Conservation (phyloP, 805 yeast genomes). For the Debaryomyces prosopidis region DNA sequence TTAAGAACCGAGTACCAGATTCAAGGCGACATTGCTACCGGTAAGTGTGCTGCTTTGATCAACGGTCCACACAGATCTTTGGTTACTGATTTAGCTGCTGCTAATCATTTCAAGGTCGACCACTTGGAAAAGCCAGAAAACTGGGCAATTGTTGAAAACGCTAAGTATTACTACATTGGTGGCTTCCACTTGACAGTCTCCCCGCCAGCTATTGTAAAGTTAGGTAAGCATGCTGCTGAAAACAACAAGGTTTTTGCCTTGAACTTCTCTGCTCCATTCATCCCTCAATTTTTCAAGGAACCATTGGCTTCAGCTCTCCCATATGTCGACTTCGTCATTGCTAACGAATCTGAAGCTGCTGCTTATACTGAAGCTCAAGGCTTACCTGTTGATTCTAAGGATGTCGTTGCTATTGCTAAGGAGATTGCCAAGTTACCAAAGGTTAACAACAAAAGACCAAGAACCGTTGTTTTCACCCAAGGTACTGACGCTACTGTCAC, state of each 20-base stretch:
- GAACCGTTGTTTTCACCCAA: slow-evolving; percentile 93
- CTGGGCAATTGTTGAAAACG: slow-evolving; percentile 83
- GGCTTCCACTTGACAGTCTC: slow-evolving; percentile 99
- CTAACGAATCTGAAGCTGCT: slow-evolving; percentile 96
- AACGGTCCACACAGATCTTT: slow-evolving; percentile 86
- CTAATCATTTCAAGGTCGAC: slow-evolving; percentile 89
- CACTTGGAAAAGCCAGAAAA: slow-evolving; percentile 88
- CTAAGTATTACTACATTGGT: slow-evolving; percentile 86
- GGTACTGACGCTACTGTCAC: slow-evolving; percentile 89
- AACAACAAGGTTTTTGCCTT: slow-evolving; percentile 74
- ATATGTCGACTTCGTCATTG: slow-evolving; percentile 87
- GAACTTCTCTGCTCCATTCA: slow-evolving; percentile 96
- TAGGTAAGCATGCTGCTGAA: slow-evolving; percentile 91
- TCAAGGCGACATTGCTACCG: slow-evolving; percentile 77
- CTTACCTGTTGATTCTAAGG: slow-evolving; percentile 47
- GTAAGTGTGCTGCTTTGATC: slow-evolving; percentile 97
- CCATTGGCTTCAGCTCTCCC: slow-evolving; percentile 78
- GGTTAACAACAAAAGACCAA: slow-evolving; percentile 62
- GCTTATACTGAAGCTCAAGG: slow-evolving; percentile 88
- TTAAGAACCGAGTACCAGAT: slow-evolving; percentile 83
- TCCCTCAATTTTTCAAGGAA: slow-evolving; percentile 93
- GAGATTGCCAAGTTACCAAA: slow-evolving; percentile 77
- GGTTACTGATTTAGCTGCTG: slow-evolving; percentile 96
- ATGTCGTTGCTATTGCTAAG: slow-evolving; percentile 78
- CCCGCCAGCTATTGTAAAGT: slow-evolving; percentile 85